Conservation (phyloP, 768 basidiomycete genomes). For the Dentipellis fragilis region DNA sequence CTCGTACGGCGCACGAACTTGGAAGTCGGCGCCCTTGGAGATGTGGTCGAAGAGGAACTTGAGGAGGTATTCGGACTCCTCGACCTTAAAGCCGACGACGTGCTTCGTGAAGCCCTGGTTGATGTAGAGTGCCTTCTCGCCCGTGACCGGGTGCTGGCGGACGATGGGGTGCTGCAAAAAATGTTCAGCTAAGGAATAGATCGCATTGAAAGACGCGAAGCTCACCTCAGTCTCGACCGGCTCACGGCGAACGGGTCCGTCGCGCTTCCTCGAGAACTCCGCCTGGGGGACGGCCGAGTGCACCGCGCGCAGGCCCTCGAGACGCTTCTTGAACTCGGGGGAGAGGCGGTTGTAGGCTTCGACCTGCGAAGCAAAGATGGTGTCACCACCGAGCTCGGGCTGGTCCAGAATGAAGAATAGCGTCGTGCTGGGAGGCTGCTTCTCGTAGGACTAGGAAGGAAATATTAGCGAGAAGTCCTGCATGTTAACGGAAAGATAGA, state of each 20-base stretch:
- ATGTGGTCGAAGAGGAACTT: slow-evolving; percentile 47
- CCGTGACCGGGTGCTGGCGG: slow-evolving; percentile 49
- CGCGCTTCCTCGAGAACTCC: slow-evolving; percentile 3
- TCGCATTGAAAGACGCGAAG: slow-evolving; percentile 43
- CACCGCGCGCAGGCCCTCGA: slow-evolving; percentile 47
- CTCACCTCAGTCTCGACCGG: slow-evolving; percentile 27
- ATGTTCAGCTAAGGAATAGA: slow-evolving; percentile 35
- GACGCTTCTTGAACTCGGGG: slow-evolving; percentile 42
- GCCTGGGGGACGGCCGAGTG: slow-evolving; percentile 44
- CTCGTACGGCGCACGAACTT: slow-evolving; percentile 37
- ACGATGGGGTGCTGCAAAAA: slow-evolving; percentile 43
- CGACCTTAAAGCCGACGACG: slow-evolving; percentile 45
- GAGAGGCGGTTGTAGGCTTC: slow-evolving; percentile 54
- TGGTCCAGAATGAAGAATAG: slow-evolving; percentile 49
- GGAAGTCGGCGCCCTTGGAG: slow-evolving; percentile 39
- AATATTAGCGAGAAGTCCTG: neutral
- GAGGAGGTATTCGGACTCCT: slow-evolving; percentile 46
- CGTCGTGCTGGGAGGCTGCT: slow-evolving; percentile 51
- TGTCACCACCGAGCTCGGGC: slow-evolving; percentile 34
- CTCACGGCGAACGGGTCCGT: slow-evolving; percentile 8
- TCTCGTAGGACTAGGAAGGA: slow-evolving; percentile 39
- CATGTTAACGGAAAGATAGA: neutral
- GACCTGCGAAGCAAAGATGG: slow-evolving; percentile 25
- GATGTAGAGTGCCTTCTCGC: slow-evolving; percentile 52
- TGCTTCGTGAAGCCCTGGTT: slow-evolving; percentile 44